phyloP scores from a whole-genome alignment of 179 eudicot genomes.

The Vitellaria paradoxa region DNA sequence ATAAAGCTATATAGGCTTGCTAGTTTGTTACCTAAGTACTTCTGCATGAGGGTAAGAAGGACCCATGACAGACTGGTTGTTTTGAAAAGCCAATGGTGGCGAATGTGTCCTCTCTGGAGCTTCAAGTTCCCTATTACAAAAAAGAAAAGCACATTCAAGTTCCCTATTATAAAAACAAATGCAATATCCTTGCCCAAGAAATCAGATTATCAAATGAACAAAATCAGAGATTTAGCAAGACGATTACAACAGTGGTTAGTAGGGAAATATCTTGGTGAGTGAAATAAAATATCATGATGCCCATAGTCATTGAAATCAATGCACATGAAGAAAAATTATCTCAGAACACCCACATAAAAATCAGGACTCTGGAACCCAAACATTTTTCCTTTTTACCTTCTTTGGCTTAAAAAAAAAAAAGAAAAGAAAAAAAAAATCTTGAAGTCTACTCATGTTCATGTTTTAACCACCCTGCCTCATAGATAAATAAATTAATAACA shows the following conservation, averaged over 20 bases:
- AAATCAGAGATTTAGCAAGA: background rate
- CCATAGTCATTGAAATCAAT: background rate
- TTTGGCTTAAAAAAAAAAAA: too few species aligned
- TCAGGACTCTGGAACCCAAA: background rate
- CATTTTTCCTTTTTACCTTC: background rate
- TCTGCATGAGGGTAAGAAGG: conserved; percentile 18
- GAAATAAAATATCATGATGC: background rate
- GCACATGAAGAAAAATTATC: background rate
- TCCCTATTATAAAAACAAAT: background rate
- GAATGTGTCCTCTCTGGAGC: conserved; percentile 18
- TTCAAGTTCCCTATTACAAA: conserved; percentile 28
- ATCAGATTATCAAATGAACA: background rate
- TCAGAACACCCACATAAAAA: background rate
- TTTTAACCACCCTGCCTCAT: too few species aligned
- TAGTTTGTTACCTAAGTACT: conserved; percentile 12
- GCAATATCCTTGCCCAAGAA: conserved; percentile 8
- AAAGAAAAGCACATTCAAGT: background rate
- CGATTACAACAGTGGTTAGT: background rate
- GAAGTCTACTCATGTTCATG: too few species aligned
- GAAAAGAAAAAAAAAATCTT: too few species aligned
- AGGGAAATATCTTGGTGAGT: too few species aligned
- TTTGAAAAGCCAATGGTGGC: conserved; percentile 20
- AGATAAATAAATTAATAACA: too few species aligned
- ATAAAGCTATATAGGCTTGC: background rate
- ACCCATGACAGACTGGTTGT: conserved; percentile 8